Percentiles rank a stretch among this genome's conserved stretches.
Evolutionary conservation across 345 rosid genomes (phyloP).

Genomic region (Bruguiera parviflora): DNA sequence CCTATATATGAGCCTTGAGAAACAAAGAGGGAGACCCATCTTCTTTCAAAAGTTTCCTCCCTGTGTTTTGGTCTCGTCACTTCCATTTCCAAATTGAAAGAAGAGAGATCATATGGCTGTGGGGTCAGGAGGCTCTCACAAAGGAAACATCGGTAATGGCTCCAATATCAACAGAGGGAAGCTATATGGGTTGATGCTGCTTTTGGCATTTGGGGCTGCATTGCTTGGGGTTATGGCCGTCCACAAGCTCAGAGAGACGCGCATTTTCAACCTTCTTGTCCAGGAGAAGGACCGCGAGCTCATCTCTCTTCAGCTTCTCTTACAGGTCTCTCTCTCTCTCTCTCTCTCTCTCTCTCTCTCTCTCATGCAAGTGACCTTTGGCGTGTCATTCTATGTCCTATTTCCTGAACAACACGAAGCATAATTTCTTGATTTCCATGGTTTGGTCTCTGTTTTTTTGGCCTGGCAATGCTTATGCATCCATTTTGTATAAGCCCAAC

Average conservation of each 20-base stretch:
- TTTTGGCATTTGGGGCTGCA: constrained; percentile 58
- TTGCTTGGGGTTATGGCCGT: constrained; percentile 47
- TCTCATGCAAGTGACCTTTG: constrained; percentile 5
- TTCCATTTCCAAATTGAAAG: background rate
- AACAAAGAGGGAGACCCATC: background rate
- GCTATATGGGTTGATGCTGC: constrained; percentile 42
- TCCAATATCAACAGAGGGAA: constrained; percentile 27
- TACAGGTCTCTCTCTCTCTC: constrained; percentile 42
- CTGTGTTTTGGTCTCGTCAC: background rate
- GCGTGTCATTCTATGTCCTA: constrained; percentile 21
- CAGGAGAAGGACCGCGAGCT: constrained; percentile 46
- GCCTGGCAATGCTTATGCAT: too few relatives aligned
- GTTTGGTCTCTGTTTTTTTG: too few relatives aligned
- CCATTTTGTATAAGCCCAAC: too few relatives aligned
- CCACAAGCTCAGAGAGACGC: constrained; percentile 54
- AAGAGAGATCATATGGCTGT: constrained; percentile 18
- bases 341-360: background rate
- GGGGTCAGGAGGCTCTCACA: constrained; percentile 27
- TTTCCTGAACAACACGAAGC: constrained; percentile 1
- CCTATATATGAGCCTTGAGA: background rate
- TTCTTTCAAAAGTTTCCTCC: background rate
- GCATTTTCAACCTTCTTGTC: constrained; percentile 47
- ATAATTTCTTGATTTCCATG: too few relatives aligned
- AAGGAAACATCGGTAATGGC: constrained; percentile 19
- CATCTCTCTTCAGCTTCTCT: constrained; percentile 45